A percentile compares a stretch with the other conserved stretches of the same genome.
phyloP scores from a whole-genome alignment of 1,284 basidiomycete genomes.

The Puccinia coronata region DNA sequence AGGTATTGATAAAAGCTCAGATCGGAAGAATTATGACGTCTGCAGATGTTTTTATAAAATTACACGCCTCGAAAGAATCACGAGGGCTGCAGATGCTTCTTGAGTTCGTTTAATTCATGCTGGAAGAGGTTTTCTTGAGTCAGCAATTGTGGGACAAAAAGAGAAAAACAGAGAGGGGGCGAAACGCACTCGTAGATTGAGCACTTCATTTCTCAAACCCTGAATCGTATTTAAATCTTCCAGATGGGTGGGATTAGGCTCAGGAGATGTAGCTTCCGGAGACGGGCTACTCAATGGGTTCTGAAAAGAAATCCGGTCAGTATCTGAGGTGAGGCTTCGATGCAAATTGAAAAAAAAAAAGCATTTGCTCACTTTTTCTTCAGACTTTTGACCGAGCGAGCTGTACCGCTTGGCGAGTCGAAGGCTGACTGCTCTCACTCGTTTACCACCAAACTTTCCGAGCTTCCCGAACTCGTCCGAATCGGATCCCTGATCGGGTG shows the following conservation, averaged over 20 bases:
- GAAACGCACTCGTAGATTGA: conserved; percentile 1
- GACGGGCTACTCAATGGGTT: not conserved
- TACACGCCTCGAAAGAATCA: conserved; percentile 2
- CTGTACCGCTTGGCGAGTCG: conserved; percentile 42
- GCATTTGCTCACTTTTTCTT: conserved; percentile 9
- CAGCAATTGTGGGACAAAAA: not conserved
- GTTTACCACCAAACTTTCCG: conserved; percentile 34
- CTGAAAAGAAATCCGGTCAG: not conserved
- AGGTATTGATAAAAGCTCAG: not conserved
- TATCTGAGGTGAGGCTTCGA: not conserved
- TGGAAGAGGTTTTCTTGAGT: not conserved
- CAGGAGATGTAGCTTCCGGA: not conserved
- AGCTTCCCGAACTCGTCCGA: conserved; percentile 43
- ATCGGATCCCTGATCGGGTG: conserved; percentile 8
- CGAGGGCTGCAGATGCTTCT: not conserved
- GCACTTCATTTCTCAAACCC: conserved; percentile 14
- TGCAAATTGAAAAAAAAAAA: too few species aligned
- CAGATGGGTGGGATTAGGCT: not conserved
- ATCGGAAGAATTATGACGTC: not conserved
- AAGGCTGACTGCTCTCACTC: conserved; percentile 45
- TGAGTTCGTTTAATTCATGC: conserved; percentile 3
- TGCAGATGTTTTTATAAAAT: not conserved
- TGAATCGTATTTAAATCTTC: conserved; percentile 25
- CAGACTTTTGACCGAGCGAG: conserved; percentile 34
- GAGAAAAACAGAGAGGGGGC: not conserved